Evolutionary conservation across 192 early-diverging fungal species (phyloP).

Genomic region (Glomus cerebriforme): DNA sequence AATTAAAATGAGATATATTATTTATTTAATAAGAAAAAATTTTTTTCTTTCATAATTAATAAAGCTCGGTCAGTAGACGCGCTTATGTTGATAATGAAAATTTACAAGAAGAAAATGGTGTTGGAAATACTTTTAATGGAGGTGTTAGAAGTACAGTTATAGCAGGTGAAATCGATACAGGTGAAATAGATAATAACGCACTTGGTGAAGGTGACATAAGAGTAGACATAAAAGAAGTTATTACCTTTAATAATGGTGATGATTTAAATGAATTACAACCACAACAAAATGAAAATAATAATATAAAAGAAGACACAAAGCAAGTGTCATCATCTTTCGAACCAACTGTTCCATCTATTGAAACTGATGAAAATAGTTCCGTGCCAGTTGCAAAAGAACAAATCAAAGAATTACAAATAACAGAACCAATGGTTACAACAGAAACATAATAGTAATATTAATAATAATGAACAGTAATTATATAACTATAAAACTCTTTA

Average conservation of each 20-base stretch:
- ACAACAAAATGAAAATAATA: background rate
- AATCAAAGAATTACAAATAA: background rate
- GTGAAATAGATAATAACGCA: background rate
- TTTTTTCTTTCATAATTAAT: background rate
- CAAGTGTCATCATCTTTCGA: background rate
- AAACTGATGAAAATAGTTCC: background rate
- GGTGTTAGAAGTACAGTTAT: background rate
- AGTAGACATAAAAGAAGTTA: background rate
- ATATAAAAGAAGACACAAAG: background rate
- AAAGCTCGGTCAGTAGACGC: background rate
- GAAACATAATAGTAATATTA: background rate
- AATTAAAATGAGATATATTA: background rate
- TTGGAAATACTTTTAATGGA: background rate
- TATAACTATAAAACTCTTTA: no score
- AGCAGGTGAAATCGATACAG: background rate
- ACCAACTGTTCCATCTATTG: background rate
- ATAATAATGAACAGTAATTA: no score
- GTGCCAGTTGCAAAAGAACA: background rate
- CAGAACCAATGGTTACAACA: background rate
- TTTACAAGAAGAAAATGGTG: background rate
- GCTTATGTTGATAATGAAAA: constrained; percentile 10
- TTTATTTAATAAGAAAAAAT: background rate
- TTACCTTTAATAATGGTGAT: background rate
- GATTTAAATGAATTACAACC: background rate
- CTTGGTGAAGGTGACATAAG: background rate